Evolutionary conservation across 352 stramenopile genomes (phyloP), one percentile per base, ranked within the genome.

Genomic region (Globisporangium abappressorium): DNA sequence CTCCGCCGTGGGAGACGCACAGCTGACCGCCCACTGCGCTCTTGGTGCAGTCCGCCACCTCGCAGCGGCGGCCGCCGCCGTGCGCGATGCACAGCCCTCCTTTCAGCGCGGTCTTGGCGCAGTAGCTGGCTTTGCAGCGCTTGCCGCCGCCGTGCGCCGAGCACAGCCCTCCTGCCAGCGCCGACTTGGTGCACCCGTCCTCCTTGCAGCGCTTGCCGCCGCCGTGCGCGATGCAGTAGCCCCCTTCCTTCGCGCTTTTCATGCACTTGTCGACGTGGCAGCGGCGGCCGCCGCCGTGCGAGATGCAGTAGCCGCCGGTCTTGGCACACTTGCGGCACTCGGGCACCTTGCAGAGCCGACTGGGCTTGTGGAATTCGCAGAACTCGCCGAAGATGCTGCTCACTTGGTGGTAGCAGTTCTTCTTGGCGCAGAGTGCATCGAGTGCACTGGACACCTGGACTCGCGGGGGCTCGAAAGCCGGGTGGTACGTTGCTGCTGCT

Each of bases 211-310:
- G 83, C 70, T 94, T 94, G 38, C 88, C 88, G 53, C 87, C 87
- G 34, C 87, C 87, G 55, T 95, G 87, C 5, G 84, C 82, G 64
- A 95, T 93, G 41, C 87, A 95, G 12, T 85, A 90, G 38, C 83
- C 84, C 7, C 83, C 82, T 51, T 90, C 80, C 65, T 94, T 90
- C 41, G 85, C 87, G 38, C 73, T 85, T 77, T 94, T 94, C 5
- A 81, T 69, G 70, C 87, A 94, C 33, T 71, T 73, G 3, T 81
- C 73, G 14, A 75, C 41, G 58, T 68, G 70, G 68, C 84, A 92
- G 12, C 84, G 80, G 33, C 68, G 63, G 59, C 84, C 84, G 20
- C 84, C 84, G n/a, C 84, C 83, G 63, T 91, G 83, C 3, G 83
- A 80, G 67, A 91, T 90, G 68, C 83, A 91, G 55, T 80, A 89